phyloP scores from a whole-genome alignment of 2,329 filamentous ascomycete species.

The Apiospora kogelbergensis region DNA sequence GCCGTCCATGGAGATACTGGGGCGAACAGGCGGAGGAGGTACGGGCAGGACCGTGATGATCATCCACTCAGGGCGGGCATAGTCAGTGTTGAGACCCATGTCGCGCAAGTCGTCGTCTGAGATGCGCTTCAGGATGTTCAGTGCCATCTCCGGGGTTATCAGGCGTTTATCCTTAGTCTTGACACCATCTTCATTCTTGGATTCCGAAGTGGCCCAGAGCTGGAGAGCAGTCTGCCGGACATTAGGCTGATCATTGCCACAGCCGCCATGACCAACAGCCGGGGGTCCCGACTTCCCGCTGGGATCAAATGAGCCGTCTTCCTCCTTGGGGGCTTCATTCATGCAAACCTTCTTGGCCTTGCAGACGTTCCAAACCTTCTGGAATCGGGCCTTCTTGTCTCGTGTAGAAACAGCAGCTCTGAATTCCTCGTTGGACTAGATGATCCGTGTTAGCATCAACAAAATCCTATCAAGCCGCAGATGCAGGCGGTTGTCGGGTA shows the following conservation, averaged over 20 bases:
- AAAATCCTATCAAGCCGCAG: slow-evolving; percentile 47
- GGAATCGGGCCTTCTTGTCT: slow-evolving; percentile 93
- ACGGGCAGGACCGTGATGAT: slow-evolving; percentile 92
- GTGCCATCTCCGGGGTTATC: slow-evolving; percentile 81
- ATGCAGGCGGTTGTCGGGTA: slow-evolving; percentile 31
- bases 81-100: slow-evolving; percentile 91
- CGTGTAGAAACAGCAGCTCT: slow-evolving; percentile 77
- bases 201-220: slow-evolving; percentile 74
- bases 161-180: slow-evolving; percentile 75
- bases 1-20: slow-evolving; percentile 95
- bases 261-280: slow-evolving; percentile 77
- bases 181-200: slow-evolving; percentile 72
- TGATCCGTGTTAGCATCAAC: slow-evolving; percentile 59
- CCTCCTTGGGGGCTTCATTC: slow-evolving; percentile 70
- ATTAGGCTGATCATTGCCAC: slow-evolving; percentile 85
- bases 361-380: slow-evolving; percentile 87
- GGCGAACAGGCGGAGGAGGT: slow-evolving; percentile 90
- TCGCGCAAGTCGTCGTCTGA: slow-evolving; percentile 77
- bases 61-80: slow-evolving; percentile 98
- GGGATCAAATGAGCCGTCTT: slow-evolving; percentile 67
- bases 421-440: slow-evolving; percentile 82
- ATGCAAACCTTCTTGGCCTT: slow-evolving; percentile 87
- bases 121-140: slow-evolving; percentile 85
- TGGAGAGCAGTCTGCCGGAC: slow-evolving; percentile 86
- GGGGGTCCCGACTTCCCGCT: slow-evolving; percentile 52